Conservation (phyloP, 257 asterid genomes). For the Solanum paucissectum region DNA sequence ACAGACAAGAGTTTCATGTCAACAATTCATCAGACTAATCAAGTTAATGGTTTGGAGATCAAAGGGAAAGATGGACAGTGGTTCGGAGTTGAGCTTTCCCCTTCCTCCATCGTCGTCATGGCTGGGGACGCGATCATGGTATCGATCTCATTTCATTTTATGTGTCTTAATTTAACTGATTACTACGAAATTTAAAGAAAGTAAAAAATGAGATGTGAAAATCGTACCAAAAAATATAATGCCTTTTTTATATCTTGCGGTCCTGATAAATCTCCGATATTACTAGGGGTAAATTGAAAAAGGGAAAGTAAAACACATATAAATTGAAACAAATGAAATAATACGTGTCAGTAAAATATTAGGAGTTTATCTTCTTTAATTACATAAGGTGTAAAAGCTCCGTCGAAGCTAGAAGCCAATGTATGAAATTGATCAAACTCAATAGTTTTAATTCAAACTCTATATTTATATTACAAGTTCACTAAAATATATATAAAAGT, state of each 20-base stretch:
- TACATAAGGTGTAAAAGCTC: background rate
- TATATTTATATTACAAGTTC: too few species aligned
- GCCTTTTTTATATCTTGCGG: background rate
- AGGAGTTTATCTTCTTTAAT: too few species aligned
- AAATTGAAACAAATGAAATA: background rate
- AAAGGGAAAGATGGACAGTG: constrained; percentile 54
- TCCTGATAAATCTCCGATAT: background rate
- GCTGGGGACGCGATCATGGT: constrained; percentile 84
- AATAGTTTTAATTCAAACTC: too few species aligned
- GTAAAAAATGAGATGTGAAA: background rate
- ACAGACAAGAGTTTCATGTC: constrained; percentile 79
- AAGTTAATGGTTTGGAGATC: constrained; percentile 54
- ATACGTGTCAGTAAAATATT: too few species aligned
- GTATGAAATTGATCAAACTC: too few species aligned
- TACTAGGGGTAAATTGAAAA: background rate
- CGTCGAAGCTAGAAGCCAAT: too few species aligned
- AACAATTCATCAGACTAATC: constrained; percentile 48
- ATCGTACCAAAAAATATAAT: background rate
- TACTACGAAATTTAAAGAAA: background rate
- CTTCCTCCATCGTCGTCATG: constrained; percentile 56
- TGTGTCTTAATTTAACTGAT: background rate
- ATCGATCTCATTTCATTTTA: background rate
- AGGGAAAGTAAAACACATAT: too few species aligned
- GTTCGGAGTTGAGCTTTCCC: constrained; percentile 44
- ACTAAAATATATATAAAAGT: too few species aligned